phyloP scores from a whole-genome alignment of 192 early-diverging fungal species.

The Coemansia sp. region DNA sequence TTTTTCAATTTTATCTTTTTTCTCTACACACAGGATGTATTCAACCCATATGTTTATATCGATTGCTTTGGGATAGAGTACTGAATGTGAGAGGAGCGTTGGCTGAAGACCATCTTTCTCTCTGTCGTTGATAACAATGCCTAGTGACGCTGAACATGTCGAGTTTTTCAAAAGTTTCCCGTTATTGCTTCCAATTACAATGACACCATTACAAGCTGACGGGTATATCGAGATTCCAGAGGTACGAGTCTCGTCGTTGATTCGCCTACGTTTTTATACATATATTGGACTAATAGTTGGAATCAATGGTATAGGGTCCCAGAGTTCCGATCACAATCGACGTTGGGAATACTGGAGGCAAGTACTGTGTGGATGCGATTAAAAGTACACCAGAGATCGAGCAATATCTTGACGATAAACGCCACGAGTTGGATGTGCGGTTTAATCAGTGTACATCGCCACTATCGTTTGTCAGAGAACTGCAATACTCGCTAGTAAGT shows the following conservation, averaged over 20 bases:
- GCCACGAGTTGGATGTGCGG: slow-evolving; percentile 26
- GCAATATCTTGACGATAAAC: slow-evolving; percentile 14
- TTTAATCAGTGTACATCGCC: slow-evolving; percentile 48
- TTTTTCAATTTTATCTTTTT: not conserved
- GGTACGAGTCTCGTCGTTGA: not conserved
- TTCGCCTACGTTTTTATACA: not conserved
- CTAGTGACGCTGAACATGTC: slow-evolving; percentile 33
- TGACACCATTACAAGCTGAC: slow-evolving; percentile 39
- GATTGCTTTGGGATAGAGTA: not conserved
- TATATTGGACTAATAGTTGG: not conserved
- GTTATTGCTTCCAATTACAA: slow-evolving; percentile 35
- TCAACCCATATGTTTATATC: slow-evolving; percentile 1
- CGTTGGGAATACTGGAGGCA: slow-evolving; percentile 7
- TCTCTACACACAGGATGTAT: not conserved
- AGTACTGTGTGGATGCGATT: slow-evolving; percentile 34
- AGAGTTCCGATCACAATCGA: slow-evolving; percentile 31
- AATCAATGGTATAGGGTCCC: slow-evolving; percentile 6
- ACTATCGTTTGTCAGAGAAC: slow-evolving; percentile 47
- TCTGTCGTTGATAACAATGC: not conserved
- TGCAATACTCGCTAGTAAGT: slow-evolving; percentile 46
- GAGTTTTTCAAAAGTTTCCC: slow-evolving; percentile 50
- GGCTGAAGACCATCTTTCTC: not conserved
- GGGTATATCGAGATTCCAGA: slow-evolving; percentile 39
- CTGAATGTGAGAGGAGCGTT: not conserved
- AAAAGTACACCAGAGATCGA: slow-evolving; percentile 36